Percentiles rank a stretch among this genome's conserved stretches.
Evolutionary conservation across 202 grass and related monocot genomes (phyloP).

Genomic region (Panicum hallii): DNA sequence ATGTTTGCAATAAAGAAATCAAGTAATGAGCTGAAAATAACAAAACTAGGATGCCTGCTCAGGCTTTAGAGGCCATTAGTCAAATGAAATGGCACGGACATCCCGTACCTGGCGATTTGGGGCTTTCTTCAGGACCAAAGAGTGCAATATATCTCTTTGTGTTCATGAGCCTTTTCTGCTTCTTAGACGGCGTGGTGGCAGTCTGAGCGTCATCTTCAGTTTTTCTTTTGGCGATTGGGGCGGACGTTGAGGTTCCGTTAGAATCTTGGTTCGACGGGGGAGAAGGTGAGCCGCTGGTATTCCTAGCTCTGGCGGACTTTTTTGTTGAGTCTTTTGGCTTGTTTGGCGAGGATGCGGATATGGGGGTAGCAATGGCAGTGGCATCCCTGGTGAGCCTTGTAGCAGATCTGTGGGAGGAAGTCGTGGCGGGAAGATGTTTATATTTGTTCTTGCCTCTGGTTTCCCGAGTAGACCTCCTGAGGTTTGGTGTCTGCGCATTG

Average conservation of each 20-base stretch:
- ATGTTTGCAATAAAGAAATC: constrained; percentile 23
- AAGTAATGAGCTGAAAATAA: constrained; percentile 15
- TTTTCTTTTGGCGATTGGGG: constrained; percentile 44
- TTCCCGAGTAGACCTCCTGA: constrained; percentile 82
- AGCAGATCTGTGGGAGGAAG: constrained; percentile 46
- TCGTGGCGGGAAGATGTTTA: background rate
- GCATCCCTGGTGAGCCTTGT: constrained; percentile 23
- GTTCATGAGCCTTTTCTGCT: constrained; percentile 48
- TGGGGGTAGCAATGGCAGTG: background rate
- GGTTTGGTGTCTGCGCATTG: constrained; percentile 27
- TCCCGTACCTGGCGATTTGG: constrained; percentile 54
- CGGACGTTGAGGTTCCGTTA: constrained; percentile 27
- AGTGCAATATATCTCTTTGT: constrained; percentile 45
- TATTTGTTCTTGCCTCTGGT: constrained; percentile 49
- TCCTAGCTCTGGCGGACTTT: constrained; percentile 48
- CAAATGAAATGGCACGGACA: background rate
- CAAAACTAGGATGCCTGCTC: background rate
- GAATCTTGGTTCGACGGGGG: constrained; percentile 25
- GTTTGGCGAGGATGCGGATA: constrained; percentile 28
- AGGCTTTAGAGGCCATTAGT: background rate
- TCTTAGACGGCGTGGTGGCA: constrained; percentile 41
- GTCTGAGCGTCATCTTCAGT: background rate
- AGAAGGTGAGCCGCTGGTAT: constrained; percentile 31
- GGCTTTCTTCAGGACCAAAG: constrained; percentile 26
- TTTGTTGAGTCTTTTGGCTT: constrained; percentile 38